Percentiles rank a stretch among this genome's conserved stretches.
phyloP scores from a whole-genome alignment of 805 yeast genomes.

The Kazachstania taianensis region DNA sequence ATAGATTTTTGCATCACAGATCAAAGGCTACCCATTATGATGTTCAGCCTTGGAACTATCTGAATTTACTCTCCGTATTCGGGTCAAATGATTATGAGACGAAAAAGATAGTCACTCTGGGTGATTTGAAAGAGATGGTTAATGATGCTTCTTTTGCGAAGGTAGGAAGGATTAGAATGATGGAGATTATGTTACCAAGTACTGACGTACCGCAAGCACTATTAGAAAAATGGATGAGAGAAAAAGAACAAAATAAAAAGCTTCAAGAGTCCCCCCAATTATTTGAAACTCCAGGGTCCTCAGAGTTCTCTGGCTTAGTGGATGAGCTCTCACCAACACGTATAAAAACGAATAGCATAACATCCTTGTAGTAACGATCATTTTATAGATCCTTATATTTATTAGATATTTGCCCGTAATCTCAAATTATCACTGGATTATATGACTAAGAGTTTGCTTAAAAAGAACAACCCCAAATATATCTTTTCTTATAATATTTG shows the following conservation, averaged over 20 bases:
- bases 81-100: slow-evolving; percentile 42
- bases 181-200: slow-evolving; percentile 48
- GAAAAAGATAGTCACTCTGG: slow-evolving; percentile 36
- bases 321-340: neutral
- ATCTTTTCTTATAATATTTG: too few relatives aligned
- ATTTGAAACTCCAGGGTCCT: slow-evolving; percentile 3
- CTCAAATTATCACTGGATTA: too few relatives aligned
- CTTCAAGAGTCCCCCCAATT: slow-evolving; percentile 1
- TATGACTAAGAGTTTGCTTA: too few relatives aligned
- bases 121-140: slow-evolving; percentile 39
- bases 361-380: neutral
- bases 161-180: slow-evolving; percentile 39
- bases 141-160: slow-evolving; percentile 31
- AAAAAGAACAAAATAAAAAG: slow-evolving; percentile 14
- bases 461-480: too few relatives aligned
- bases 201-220: slow-evolving; percentile 45
- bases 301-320: slow-evolving; percentile 40
- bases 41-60: slow-evolving; percentile 53
- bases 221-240: slow-evolving; percentile 20
- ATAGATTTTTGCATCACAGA: slow-evolving; percentile 49
- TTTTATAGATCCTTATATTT: too few relatives aligned
- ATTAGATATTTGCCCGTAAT: too few relatives aligned
- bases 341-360: neutral
- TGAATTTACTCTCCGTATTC: slow-evolving; percentile 39
- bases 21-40: slow-evolving; percentile 45